Percentiles rank a stretch among this genome's conserved stretches.
phyloP scores from a whole-genome alignment of 371 early-diverging fungal genomes.

The Nosema muscidifuracis region DNA sequence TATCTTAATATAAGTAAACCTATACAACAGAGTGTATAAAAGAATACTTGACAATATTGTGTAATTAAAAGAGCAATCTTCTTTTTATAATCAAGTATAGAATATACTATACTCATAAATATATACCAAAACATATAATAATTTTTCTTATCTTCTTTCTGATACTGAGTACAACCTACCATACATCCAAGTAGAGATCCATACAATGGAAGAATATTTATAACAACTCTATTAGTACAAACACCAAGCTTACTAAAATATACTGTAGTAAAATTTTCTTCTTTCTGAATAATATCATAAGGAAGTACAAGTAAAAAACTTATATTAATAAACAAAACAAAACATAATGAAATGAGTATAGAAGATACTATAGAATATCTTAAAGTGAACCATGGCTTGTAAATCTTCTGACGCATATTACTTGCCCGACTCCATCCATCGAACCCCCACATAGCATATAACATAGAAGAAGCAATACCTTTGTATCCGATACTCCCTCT shows the following conservation, averaged over 20 bases:
- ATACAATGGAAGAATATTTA: no score
- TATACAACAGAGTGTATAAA: no score
- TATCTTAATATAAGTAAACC: no score
- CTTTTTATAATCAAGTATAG: no score
- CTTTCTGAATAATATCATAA: not conserved
- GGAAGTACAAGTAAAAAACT: no score
- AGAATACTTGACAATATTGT: no score
- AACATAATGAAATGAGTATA: not conserved
- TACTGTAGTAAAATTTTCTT: not conserved
- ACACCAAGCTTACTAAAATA: not conserved
- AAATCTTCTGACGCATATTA: conserved; percentile 20
- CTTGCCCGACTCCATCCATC: conserved; percentile 36
- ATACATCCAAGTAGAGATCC: no score
- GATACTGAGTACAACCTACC: no score
- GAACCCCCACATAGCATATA: conserved; percentile 17
- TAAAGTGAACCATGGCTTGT: conserved; percentile 19
- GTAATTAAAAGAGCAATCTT: no score
- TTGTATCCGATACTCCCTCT: not conserved
- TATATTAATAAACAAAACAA: not conserved
- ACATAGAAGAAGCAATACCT: not conserved
- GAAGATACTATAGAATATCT: conserved; percentile 10
- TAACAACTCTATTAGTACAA: not conserved
- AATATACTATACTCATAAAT: no score
- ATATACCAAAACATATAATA: no score
- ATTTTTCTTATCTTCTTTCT: no score